Conservation (phyloP, 768 basidiomycete species). For the Tylopilus sp. region DNA sequence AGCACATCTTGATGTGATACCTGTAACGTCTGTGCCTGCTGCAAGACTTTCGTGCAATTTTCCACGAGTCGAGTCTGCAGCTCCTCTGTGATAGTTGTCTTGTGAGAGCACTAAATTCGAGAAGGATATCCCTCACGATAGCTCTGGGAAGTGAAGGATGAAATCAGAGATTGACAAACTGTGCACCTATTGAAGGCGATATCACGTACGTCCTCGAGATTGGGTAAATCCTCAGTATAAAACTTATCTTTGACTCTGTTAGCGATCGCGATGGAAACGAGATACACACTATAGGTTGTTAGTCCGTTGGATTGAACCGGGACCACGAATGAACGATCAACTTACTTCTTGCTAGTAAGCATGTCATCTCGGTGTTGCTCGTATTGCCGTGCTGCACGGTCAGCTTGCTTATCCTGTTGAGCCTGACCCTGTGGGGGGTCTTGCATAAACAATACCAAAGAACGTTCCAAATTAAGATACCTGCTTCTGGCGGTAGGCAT, state of each 20-base stretch:
- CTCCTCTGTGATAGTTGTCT: constrained; percentile 45
- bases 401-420: constrained; percentile 73
- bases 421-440: constrained; percentile 51
- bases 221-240: constrained; percentile 65
- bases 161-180: constrained; percentile 6
- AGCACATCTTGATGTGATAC: constrained; percentile 54
- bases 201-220: constrained; percentile 63
- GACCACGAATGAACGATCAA: not conserved
- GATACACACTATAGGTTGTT: constrained; percentile 48
- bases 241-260: constrained; percentile 70
- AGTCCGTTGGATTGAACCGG: not conserved
- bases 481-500: constrained; percentile 77
- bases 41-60: constrained; percentile 51
- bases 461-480: constrained; percentile 26
- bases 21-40: constrained; percentile 59
- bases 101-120: not conserved
- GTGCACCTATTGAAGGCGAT: constrained; percentile 12
- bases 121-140: constrained; percentile 46
- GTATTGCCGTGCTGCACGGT: constrained; percentile 66
- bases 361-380: constrained; percentile 77
- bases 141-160: constrained; percentile 47
- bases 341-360: constrained; percentile 79
- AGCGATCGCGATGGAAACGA: constrained; percentile 66
- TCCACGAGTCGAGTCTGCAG: constrained; percentile 63
- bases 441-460: not conserved